Evolutionary conservation across 352 stramenopile species (phyloP).

Genomic region (Plasmopara halstedii): DNA sequence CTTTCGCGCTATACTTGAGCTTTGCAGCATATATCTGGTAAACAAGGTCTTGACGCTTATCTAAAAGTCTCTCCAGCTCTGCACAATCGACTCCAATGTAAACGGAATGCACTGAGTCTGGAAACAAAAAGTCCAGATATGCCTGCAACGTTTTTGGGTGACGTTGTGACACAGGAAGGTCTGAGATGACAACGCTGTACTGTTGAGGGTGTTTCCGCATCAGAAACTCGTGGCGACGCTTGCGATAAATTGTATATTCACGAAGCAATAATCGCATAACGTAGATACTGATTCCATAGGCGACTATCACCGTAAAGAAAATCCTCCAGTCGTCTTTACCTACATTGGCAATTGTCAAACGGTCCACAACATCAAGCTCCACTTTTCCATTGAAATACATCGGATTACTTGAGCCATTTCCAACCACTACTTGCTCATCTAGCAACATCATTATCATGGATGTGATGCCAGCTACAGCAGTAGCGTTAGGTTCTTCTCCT

Average conservation of each 20-base stretch:
- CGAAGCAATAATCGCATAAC: slow-evolving; percentile 47
- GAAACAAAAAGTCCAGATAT: slow-evolving; percentile 70
- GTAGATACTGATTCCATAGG: slow-evolving; percentile 41
- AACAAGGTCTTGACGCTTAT: slow-evolving; percentile 39
- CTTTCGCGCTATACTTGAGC: slow-evolving; percentile 25
- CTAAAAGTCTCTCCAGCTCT: slow-evolving; percentile 46
- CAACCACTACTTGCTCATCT: slow-evolving; percentile 8
- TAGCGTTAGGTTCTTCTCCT: slow-evolving; percentile 3
- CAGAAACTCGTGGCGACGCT: slow-evolving; percentile 58
- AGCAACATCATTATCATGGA: slow-evolving; percentile 25
- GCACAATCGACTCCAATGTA: slow-evolving; percentile 68
- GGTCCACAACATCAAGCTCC: slow-evolving; percentile 52
- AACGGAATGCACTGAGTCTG: slow-evolving; percentile 46
- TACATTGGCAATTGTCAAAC: slow-evolving; percentile 65
- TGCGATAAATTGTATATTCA: slow-evolving; percentile 57
- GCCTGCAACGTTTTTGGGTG: slow-evolving; percentile 45
- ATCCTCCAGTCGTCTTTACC: slow-evolving; percentile 51
- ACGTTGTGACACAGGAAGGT: slow-evolving; percentile 46
- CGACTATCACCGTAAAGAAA: slow-evolving; percentile 46
- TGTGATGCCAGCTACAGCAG: slow-evolving; percentile 9
- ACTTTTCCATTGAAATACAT: slow-evolving; percentile 22
- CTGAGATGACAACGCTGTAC: slow-evolving; percentile 67
- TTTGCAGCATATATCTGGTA: slow-evolving; percentile 45
- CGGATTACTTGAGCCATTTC: slow-evolving; percentile 10
- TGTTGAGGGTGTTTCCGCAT: slow-evolving; percentile 47